These are phyloP conservation scores for Fusarium sp. DNA, from an alignment of 2,329 filamentous ascomycete species.

Conservation along the genomic window DNA sequence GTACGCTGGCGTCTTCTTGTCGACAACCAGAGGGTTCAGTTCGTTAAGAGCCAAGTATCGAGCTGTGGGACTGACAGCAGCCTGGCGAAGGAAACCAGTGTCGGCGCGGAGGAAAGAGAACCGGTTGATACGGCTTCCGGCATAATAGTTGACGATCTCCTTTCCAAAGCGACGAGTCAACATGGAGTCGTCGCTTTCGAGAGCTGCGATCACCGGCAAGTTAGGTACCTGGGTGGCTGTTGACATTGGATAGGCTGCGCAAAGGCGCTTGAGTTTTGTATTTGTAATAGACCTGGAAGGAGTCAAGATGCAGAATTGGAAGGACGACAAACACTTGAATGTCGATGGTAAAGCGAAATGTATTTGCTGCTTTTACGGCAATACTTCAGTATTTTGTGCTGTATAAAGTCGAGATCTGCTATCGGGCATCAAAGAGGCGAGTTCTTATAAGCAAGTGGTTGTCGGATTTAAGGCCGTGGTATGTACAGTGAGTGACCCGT, in stretches of 20 bases:
- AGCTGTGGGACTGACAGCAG: conserved; percentile 73
- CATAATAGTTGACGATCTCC: conserved; percentile 87
- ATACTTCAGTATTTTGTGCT: background rate
- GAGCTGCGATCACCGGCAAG: conserved; percentile 59
- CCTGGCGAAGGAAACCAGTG: conserved; percentile 74
- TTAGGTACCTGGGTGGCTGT: conserved; percentile 51
- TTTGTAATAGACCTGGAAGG: conserved; percentile 31
- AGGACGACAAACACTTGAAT: conserved; percentile 1
- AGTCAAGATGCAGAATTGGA: background rate
- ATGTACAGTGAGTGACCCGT: conserved; percentile 10
- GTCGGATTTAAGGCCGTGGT: conserved; percentile 33
- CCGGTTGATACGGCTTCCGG: conserved; percentile 81
- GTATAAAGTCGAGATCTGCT: conserved; percentile 11
- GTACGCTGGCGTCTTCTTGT: conserved; percentile 72
- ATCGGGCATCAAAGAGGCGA: conserved; percentile 22
- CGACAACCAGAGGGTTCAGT: conserved; percentile 76
- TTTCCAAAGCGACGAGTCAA: conserved; percentile 81
- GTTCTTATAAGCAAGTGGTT: conserved; percentile 14
- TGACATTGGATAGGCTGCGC: conserved; percentile 38
- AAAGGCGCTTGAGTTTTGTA: conserved; percentile 15
- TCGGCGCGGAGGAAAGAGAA: conserved; percentile 82
- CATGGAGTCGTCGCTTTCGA: conserved; percentile 70
- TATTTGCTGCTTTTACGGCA: background rate
- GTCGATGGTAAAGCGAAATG: background rate
- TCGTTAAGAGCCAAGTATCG: conserved; percentile 83